Evolutionary conservation across 805 yeast genomes (phyloP).

Genomic region (Ogataea polymorpha): DNA sequence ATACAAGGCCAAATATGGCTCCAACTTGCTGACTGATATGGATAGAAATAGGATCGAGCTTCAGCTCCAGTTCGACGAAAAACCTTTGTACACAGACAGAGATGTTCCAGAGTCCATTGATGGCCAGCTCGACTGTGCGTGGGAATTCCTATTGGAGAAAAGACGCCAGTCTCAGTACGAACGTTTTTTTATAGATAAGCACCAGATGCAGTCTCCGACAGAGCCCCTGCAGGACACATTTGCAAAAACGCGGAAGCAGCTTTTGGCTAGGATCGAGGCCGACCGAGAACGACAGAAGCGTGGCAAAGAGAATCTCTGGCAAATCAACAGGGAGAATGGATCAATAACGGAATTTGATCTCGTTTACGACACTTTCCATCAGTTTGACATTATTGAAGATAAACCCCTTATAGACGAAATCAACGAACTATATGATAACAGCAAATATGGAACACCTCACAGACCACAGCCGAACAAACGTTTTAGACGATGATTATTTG

Average conservation of each 20-base stretch:
- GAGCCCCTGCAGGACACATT: slow-evolving; percentile 13
- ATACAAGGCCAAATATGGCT: slow-evolving; percentile 30
- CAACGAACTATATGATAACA: slow-evolving; percentile 18
- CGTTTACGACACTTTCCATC: slow-evolving; percentile 21
- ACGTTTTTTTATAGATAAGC: slow-evolving; percentile 38
- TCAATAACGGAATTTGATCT: slow-evolving; percentile 33
- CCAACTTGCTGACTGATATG: slow-evolving; percentile 33
- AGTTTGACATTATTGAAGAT: slow-evolving; percentile 21
- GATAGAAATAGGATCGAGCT: slow-evolving; percentile 34
- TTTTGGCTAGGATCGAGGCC: slow-evolving; percentile 79
- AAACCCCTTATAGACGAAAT: slow-evolving; percentile 25
- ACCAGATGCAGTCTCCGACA: slow-evolving; percentile 22
- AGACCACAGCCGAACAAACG: slow-evolving; percentile 2
- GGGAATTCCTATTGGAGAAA: slow-evolving; percentile 46
- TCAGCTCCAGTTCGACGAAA: slow-evolving; percentile 34
- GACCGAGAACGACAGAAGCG: slow-evolving; percentile 90
- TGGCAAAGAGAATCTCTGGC: slow-evolving; percentile 79
- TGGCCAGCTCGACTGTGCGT: slow-evolving; percentile 28
- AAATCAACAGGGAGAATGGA: slow-evolving; percentile 42
- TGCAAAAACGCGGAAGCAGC: slow-evolving; percentile 40
- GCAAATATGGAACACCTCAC: slow-evolving; percentile 2
- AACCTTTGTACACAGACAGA: slow-evolving; percentile 8
- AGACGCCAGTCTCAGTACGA: slow-evolving; percentile 53
- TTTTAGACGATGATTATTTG: slow-evolving; percentile 1
- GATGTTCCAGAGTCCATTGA: neutral